Base-by-base conservation (phyloP, 176 grass and related monocot species). In the Zea luxurians region DNA sequence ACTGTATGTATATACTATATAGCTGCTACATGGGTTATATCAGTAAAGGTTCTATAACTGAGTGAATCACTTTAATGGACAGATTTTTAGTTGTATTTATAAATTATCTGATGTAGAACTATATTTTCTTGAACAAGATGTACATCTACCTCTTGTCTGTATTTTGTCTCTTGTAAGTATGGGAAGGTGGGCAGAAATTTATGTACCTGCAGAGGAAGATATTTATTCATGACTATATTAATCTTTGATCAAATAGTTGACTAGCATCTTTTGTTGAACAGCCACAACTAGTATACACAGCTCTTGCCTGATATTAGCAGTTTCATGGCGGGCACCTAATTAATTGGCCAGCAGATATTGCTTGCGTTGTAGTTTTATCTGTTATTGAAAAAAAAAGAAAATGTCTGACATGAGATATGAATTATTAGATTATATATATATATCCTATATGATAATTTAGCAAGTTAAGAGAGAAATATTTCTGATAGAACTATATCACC, bases 201-300 rank as follows among this genome's bases (percentile, higher is more conserved):
- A 64, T 72, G 58, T 45, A 7, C 16, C 6, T 77, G 13, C 9
- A 10, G 5, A 80, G 44, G 59, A 72, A 70, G 21, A 13, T 9
- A 43, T 55, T 36, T 8, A 37, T 35, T 59, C 16, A 77, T 48
- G 12, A 84, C 20, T 70, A 63, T 70, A 70, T 84, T 77, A 27
- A 27, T 27, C 27, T 27, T 27, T 27, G 34, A 42, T 61, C 35
- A 69, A 77, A 50, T 18, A 15, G 41, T 9, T 68, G 21, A 43
- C 8, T 55, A 55, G 36, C 4, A 16, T 64, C 74, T 13, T 55
- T 46, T 65, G 8, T 7, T 61, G 48, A 44, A 64, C 13, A 36
- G 11, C 57, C 21, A 44, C 38, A 41, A 40, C 41, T 45, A 11
- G 2, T 38, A 54, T 38, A 61, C 4, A 10, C 63, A 27, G 16